phyloP scores from a whole-genome alignment of 1,284 basidiomycete species.

The Pascua guehoae region DNA sequence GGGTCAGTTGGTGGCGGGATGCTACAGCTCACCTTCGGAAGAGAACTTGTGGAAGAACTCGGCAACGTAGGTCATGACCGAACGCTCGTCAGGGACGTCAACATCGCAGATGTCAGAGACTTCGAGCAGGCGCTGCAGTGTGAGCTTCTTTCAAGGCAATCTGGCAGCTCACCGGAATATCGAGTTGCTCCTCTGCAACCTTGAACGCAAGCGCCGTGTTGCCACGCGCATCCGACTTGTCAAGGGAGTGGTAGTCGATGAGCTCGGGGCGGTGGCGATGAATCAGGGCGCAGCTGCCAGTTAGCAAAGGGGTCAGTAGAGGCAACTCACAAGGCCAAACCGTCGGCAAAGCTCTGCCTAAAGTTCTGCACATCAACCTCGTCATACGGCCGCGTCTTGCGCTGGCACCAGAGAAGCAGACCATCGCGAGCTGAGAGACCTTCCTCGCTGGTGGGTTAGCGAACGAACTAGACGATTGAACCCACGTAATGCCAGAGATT shows the following conservation, averaged over 20 bases:
- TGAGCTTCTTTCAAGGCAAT: not conserved
- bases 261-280: constrained; percentile 95
- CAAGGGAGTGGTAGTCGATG: constrained; percentile 74
- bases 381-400: constrained; percentile 84
- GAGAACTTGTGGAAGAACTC: constrained; percentile 98
- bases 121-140: constrained; percentile 78
- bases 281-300: constrained; percentile 81
- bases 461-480: not conserved
- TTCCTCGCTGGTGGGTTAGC: constrained; percentile 69
- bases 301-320: constrained; percentile 9
- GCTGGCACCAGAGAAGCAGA: constrained; percentile 93
- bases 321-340: constrained; percentile 77
- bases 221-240: constrained; percentile 72
- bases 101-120: constrained; percentile 94
- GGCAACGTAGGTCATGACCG: constrained; percentile 65
- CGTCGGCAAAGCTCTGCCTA: constrained; percentile 86
- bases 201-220: constrained; percentile 83
- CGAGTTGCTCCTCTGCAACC: constrained; percentile 77
- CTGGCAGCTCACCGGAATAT: constrained; percentile 68
- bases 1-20: not conserved
- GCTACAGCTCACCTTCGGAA: constrained; percentile 70
- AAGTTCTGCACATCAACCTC: constrained; percentile 94
- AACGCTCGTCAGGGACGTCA: constrained; percentile 83
- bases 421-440: constrained; percentile 96
- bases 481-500: constrained; percentile 93